These are phyloP conservation scores for Vaccinium macrocarpon DNA, from an alignment of 148 eudicot species.

Conservation along the genomic window DNA sequence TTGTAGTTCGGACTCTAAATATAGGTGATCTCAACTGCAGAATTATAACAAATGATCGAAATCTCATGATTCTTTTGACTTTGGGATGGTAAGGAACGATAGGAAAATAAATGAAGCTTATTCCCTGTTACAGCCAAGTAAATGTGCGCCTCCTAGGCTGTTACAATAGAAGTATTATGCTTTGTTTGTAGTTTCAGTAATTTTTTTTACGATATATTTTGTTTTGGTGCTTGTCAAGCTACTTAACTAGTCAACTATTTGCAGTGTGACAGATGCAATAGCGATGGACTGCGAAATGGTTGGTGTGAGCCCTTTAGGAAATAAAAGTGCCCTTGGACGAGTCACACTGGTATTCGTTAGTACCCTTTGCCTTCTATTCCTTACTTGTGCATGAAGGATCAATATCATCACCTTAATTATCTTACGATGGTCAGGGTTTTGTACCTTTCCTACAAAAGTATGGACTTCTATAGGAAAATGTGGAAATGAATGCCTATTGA, in stretches of 20 bases:
- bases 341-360: constrained; percentile 72
- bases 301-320: constrained; percentile 78
- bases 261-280: constrained; percentile 67
- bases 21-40: neutral
- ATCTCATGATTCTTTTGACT: constrained; percentile 7
- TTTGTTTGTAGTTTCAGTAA: neutral
- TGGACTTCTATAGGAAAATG: neutral
- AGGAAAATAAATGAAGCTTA: neutral
- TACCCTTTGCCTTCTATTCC: constrained; percentile 2
- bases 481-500: neutral
- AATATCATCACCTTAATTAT: neutral
- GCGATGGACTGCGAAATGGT: constrained; percentile 99
- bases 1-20: neutral
- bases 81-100: neutral
- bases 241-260: neutral
- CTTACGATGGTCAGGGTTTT: neutral
- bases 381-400: neutral
- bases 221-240: constrained; percentile 5
- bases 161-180: neutral
- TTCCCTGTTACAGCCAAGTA: neutral
- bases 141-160: neutral
- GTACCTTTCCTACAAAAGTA: neutral
- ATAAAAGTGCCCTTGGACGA: constrained; percentile 95
- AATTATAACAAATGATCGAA: neutral
- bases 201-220: neutral